Base-by-base conservation (phyloP, 805 yeast species). In the Candida khao-thaluensis region DNA sequence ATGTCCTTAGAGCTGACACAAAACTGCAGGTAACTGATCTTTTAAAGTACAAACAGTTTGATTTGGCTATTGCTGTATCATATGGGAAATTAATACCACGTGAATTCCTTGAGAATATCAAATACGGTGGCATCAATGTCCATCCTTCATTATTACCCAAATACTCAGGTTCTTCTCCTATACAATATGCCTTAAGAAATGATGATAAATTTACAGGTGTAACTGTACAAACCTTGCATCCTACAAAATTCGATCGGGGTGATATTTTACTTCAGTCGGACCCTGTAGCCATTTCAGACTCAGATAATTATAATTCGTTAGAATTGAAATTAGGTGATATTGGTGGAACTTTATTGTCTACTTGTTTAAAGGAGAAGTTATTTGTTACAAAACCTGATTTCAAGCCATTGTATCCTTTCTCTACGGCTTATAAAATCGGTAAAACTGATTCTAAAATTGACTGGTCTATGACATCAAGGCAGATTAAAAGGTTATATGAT, bases 91-190 rank as follows among this genome's bases (percentile, higher is more conserved):
- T 91, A 31, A 88, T 93, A 3, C 97, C 98, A 0, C 63, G 61
- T 0, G 42, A 57, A 2, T 77, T 88, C 47, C 59, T 93, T 1
- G 35, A 53, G 0, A 35, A 57, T 0, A 62, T 81, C 15, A 57
- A 59, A 9, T 77, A 59, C 52, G 88, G 90, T 3, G 95, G 97
- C 0, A 55, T 93, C 18, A 93, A 93, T 54, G 88, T 93, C 1
- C 99, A 93, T 57, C 99, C 99, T 0, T 88, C 96, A 0, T 57
- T 89, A 5, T 69, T 93, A 7, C 99, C 99, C 0, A 65, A 63
- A 32, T 78, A 85, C 50, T 76, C 88, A 2, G 99, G 99, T 1
- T 81, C 97, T 0, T 83, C 96, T 1, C 99, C 99, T 0, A 62
- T 93, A 3, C 98, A 91, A 45, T 72, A 78, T 43, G 81, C 96